Base-by-base conservation (phyloP, 2,329 filamentous ascomycete genomes). In the Colletotrichum scovillei region DNA sequence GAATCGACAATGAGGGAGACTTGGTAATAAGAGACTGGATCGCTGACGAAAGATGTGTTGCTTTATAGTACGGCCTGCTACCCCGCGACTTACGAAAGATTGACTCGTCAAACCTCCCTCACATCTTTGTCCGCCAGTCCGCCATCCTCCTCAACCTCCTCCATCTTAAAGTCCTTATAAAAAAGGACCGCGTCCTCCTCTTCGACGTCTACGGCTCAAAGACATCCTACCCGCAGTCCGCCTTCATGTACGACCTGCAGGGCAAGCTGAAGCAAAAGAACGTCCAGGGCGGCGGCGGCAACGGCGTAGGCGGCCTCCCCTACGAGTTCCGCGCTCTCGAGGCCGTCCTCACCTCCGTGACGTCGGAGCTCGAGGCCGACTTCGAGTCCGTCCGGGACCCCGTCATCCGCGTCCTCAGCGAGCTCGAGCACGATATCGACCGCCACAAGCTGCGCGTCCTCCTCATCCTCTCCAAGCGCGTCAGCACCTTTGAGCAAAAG, bases 221-320 rank as follows among this genome's bases (percentile, higher is more conserved):
- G 73, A 95, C 97, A 77, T 97, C 95, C 0, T 98, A 98, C 79
- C 95, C 96, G 38, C 97, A 98, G 82, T 98, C 95, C 4, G 91
- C 97, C 16, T 99, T 99, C 85, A 97, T 99, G 91, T 98, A 98
- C 83, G 97, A 98, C 80, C 86, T 99, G 24, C 95, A 98, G 82
- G 94, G 94, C 14, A 98, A 97, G 81, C 87, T 99, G 57, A 92
- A 94, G 75, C 95, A 98, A 80, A 96, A 95, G 81, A 88, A 91
- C 72, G 80, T 86, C 4, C 77, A 74, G 26, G 86, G 88, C 0
- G 83, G 86, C 0, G 83, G 86, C 38, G 38, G 38, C 38, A 42
- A 42, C 38, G 38, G 38, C n/a, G 88, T 90, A 19, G 89, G 88
- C 46, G 89, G 90, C 2, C 88, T 99, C 5, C 94, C 97, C 0